Percentiles rank a stretch among this genome's conserved stretches.
These are phyloP conservation scores for Paxillus rubicundulus DNA, from an alignment of 768 basidiomycete species.

Conservation along the genomic window DNA sequence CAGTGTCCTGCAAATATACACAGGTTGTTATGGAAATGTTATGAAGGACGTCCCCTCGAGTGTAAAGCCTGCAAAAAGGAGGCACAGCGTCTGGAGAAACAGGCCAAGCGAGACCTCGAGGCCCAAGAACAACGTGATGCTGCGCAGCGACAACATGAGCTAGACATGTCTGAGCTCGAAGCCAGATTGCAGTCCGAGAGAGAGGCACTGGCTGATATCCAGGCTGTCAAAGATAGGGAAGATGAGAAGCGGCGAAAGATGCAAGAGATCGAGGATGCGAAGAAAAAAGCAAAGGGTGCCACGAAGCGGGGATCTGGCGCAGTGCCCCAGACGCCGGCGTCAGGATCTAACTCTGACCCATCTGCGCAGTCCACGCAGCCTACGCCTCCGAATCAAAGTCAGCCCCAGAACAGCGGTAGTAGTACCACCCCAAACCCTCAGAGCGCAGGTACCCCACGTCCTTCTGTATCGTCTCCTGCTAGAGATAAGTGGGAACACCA, in stretches of 20 bases:
- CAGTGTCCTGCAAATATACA: slow-evolving; percentile 48
- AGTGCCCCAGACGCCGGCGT: not conserved
- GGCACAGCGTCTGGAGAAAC: slow-evolving; percentile 37
- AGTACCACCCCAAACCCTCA: slow-evolving; percentile 5
- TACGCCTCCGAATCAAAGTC: not conserved
- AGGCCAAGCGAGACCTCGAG: slow-evolving; percentile 38
- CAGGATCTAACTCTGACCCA: not conserved
- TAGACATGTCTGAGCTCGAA: slow-evolving; percentile 41
- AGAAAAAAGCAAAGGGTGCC: slow-evolving; percentile 1
- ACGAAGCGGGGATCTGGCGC: slow-evolving; percentile 6
- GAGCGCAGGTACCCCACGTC: not conserved
- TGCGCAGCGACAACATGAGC: slow-evolving; percentile 43
- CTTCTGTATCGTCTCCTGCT: slow-evolving; percentile 27
- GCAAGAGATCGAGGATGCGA: slow-evolving; percentile 40
- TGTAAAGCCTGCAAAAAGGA: slow-evolving; percentile 52
- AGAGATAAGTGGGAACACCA: slow-evolving; percentile 51
- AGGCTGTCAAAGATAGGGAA: slow-evolving; percentile 35
- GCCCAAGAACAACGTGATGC: slow-evolving; percentile 45
- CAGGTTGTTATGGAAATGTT: slow-evolving; percentile 42
- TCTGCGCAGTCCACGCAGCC: slow-evolving; percentile 1
- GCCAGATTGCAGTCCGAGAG: slow-evolving; percentile 35
- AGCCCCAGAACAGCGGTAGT: slow-evolving; percentile 1
- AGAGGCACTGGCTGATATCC: slow-evolving; percentile 31
- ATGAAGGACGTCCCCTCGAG: slow-evolving; percentile 30
- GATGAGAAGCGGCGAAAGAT: slow-evolving; percentile 40